Evolutionary conservation across 1,284 basidiomycete genomes (phyloP).

Genomic region (Fistulina hepatica): DNA sequence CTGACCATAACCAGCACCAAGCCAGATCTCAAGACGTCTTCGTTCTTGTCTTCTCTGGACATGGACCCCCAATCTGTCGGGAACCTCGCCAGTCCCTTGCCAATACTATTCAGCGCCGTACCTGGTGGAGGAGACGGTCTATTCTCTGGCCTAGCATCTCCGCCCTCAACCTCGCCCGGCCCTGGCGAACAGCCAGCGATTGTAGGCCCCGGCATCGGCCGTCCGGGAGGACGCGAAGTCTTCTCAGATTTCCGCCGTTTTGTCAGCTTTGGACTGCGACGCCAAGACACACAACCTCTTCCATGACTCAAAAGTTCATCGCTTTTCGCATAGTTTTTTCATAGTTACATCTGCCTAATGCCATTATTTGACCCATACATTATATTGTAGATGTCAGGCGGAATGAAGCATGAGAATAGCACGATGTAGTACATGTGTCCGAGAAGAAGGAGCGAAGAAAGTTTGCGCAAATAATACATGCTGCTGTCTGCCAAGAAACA

Average conservation of each 20-base stretch:
- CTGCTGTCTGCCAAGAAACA: too few relatives aligned
- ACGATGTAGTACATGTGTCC: slow-evolving; percentile 1
- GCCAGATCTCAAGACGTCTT: slow-evolving; percentile 74
- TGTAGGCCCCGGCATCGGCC: slow-evolving; percentile 29
- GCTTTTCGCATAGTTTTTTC: neutral
- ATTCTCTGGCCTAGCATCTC: slow-evolving; percentile 47
- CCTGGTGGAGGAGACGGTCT: slow-evolving; percentile 34
- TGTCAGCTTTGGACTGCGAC: slow-evolving; percentile 74
- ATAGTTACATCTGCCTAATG: neutral
- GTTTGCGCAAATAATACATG: too few relatives aligned
- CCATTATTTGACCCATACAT: slow-evolving; percentile 1
- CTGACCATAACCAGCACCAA: slow-evolving; percentile 84
- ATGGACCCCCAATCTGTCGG: slow-evolving; percentile 69
- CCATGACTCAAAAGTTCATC: neutral
- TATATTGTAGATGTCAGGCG: too few relatives aligned
- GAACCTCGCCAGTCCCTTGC: slow-evolving; percentile 34
- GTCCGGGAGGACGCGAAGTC: slow-evolving; percentile 45
- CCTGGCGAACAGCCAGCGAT: too few relatives aligned
- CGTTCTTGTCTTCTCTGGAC: slow-evolving; percentile 85
- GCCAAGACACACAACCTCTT: slow-evolving; percentile 41
- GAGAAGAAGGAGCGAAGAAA: neutral
- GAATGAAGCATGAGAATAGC: neutral
- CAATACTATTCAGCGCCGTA: slow-evolving; percentile 22
- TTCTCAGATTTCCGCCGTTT: slow-evolving; percentile 80
- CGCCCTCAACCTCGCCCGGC: slow-evolving; percentile 44